phyloP scores from a whole-genome alignment of 345 rosid species.

The Eucalyptus fibrosa region DNA sequence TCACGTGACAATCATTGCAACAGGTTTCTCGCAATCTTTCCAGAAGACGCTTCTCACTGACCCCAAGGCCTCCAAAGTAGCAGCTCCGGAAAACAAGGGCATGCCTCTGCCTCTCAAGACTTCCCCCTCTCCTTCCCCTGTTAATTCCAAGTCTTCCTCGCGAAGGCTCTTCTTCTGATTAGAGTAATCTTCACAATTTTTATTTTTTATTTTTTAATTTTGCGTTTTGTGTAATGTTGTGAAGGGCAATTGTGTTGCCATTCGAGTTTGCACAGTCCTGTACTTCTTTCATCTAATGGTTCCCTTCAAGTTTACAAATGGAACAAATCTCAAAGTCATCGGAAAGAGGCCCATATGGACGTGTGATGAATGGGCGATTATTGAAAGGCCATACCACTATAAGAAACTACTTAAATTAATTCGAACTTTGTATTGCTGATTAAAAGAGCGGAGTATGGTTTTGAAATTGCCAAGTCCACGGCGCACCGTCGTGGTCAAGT shows the following conservation, averaged over 20 bases:
- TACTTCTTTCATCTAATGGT: background rate
- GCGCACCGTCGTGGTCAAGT: background rate
- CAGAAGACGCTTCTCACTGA: constrained; percentile 72
- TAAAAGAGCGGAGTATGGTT: background rate
- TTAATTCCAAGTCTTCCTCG: constrained; percentile 37
- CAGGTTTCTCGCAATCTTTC: constrained; percentile 94
- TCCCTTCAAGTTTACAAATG: background rate
- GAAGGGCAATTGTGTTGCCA: background rate
- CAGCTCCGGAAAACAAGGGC: constrained; percentile 51
- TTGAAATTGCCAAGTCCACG: background rate
- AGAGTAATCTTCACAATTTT: background rate
- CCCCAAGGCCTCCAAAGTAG: constrained; percentile 56
- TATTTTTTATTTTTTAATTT: background rate
- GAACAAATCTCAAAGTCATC: background rate
- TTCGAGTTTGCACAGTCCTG: background rate
- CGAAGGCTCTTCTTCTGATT: constrained; percentile 72
- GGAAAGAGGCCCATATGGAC: background rate
- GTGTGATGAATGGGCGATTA: background rate
- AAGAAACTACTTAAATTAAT: background rate
- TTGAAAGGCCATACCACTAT: background rate
- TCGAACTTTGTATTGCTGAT: background rate
- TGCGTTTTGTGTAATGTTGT: background rate
- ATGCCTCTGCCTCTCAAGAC: constrained; percentile 32
- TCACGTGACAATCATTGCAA: constrained; percentile 92
- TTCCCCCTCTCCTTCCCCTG: constrained; percentile 28